Percentiles rank a stretch among this genome's conserved stretches.
Evolutionary conservation across 306 rosid genomes (phyloP).

Genomic region (Cicer judaicum): DNA sequence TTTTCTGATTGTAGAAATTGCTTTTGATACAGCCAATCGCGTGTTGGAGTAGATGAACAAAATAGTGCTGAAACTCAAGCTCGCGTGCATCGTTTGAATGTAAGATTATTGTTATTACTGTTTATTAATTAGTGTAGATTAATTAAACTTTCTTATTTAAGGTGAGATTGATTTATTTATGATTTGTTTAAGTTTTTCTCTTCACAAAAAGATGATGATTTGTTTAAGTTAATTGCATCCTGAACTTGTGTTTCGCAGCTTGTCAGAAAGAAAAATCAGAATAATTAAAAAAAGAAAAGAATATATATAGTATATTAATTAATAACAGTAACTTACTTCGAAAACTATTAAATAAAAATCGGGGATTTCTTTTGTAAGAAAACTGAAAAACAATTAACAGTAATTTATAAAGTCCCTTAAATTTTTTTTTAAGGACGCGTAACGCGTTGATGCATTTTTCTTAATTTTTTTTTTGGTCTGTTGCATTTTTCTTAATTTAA

Average conservation of each 20-base stretch:
- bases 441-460: too few species aligned
- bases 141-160: background rate
- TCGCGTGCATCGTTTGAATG: conserved; percentile 56
- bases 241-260: background rate
- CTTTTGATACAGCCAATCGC: conserved; percentile 56
- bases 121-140: background rate
- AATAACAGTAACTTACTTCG: too few species aligned
- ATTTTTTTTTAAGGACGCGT: too few species aligned
- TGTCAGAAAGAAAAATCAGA: background rate
- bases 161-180: background rate
- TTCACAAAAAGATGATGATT: background rate
- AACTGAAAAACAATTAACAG: background rate
- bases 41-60: conserved; percentile 40
- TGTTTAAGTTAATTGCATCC: background rate
- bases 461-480: too few species aligned
- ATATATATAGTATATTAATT: too few species aligned
- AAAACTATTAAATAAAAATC: background rate
- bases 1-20: conserved; percentile 25
- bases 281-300: background rate
- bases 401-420: too few species aligned
- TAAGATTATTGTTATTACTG: conserved; percentile 28
- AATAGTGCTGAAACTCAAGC: conserved; percentile 44
- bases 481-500: too few species aligned
- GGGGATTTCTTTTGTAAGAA: background rate
- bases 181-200: background rate